phyloP scores from a whole-genome alignment of 768 basidiomycete species.

The Steccherinum ochraceum region DNA sequence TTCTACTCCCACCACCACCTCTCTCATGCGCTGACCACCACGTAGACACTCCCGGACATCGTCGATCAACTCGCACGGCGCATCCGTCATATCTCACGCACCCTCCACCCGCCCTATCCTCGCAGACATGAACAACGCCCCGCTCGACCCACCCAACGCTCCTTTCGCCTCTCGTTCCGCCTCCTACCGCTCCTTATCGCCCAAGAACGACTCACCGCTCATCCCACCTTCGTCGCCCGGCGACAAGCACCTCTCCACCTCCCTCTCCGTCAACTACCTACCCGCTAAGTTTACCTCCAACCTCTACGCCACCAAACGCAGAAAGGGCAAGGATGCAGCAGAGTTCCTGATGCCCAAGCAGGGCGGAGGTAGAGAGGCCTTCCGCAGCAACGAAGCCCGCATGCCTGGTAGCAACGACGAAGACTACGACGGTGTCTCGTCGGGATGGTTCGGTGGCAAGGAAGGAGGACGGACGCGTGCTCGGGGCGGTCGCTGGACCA shows the following conservation, averaged over 20 bases:
- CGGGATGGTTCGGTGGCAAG: constrained; percentile 35
- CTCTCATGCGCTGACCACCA: constrained; percentile 8
- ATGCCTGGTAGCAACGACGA: constrained; percentile 33
- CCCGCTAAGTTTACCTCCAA: constrained; percentile 65
- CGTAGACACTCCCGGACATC: constrained; percentile 21
- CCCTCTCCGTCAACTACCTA: constrained; percentile 66
- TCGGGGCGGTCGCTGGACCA: constrained; percentile 60
- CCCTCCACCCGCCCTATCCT: constrained; percentile 45
- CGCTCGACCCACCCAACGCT: constrained; percentile 34
- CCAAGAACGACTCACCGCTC: constrained; percentile 20
- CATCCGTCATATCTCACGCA: constrained; percentile 39
- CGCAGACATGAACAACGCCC: constrained; percentile 24
- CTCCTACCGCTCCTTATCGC: constrained; percentile 20
- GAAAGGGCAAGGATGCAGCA: constrained; percentile 29
- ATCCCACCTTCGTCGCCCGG: not conserved
- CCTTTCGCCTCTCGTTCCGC: constrained; percentile 29
- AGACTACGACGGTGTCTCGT: constrained; percentile 29
- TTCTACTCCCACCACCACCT: too few relatives aligned
- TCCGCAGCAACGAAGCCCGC: constrained; percentile 29
- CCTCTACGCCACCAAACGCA: constrained; percentile 35
- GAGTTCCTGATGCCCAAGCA: constrained; percentile 43
- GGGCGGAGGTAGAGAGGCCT: constrained; percentile 67
- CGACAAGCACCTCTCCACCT: constrained; percentile 17
- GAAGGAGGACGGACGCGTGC: constrained; percentile 32
- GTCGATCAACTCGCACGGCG: constrained; percentile 32